Percentiles rank a stretch among this genome's conserved stretches.
These are phyloP conservation scores for Pseudozyma sp. DNA, from an alignment of 1,284 basidiomycete species.

Conservation along the genomic window DNA sequence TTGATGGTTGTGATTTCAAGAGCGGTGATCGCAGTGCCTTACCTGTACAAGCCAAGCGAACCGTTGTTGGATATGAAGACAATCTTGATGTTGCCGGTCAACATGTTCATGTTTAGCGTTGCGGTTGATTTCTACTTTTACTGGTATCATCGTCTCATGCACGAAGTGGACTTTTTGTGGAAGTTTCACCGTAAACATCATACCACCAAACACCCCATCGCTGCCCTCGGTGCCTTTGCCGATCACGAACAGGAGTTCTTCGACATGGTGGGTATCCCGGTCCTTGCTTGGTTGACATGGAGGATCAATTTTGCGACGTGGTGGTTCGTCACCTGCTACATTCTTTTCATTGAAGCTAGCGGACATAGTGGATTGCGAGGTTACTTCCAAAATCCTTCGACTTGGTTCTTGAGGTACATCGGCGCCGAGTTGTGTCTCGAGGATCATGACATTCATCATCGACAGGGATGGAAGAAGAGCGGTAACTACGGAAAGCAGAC, in stretches of 20 bases:
- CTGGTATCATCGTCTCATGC: conserved; percentile 62
- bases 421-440: conserved; percentile 60
- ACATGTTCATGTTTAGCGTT: conserved; percentile 38
- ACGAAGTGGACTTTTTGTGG: conserved; percentile 54
- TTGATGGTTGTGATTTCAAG: conserved; percentile 35
- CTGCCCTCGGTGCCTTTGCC: conserved; percentile 54
- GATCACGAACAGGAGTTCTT: conserved; percentile 60
- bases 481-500: conserved; percentile 67
- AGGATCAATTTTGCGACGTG: conserved; percentile 52
- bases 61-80: conserved; percentile 22
- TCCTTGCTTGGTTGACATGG: conserved; percentile 50
- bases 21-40: conserved; percentile 29
- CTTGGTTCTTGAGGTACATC: conserved; percentile 46
- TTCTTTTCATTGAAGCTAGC: conserved; percentile 33
- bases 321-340: conserved; percentile 34
- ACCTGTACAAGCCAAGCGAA: conserved; percentile 32
- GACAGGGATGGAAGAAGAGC: conserved; percentile 58
- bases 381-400: conserved; percentile 57
- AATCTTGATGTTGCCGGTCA: conserved; percentile 35
- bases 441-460: conserved; percentile 68
- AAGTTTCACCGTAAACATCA: conserved; percentile 54
- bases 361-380: conserved; percentile 62
- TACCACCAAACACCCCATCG: conserved; percentile 61
- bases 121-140: conserved; percentile 63
- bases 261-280: conserved; percentile 59